phyloP scores from a whole-genome alignment of 495 filamentous ascomycete species.

The Talaromyces ruber region DNA sequence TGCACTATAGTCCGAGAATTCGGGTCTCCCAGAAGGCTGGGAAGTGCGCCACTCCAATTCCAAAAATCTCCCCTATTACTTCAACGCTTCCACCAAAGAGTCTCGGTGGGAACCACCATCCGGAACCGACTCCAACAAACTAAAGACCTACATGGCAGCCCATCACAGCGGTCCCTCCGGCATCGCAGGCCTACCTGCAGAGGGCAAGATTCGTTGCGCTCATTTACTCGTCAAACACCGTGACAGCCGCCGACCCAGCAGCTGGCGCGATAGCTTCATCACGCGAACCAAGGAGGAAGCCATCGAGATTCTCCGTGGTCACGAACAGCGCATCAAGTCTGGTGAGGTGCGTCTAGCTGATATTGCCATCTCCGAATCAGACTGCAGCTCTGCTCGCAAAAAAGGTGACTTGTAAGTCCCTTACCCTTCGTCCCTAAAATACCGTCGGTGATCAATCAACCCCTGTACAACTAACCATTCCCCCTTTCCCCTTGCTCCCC shows the following conservation, averaged over 20 bases:
- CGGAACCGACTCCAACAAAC: conserved; percentile 77
- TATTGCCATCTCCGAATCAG: conserved; percentile 78
- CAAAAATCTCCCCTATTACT: conserved; percentile 98
- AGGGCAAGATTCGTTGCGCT: conserved; percentile 84
- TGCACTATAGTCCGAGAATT: conserved; percentile 41
- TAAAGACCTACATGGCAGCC: conserved; percentile 85
- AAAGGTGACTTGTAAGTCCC: conserved; percentile 71
- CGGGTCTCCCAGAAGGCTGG: conserved; percentile 81
- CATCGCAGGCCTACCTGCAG: conserved; percentile 36
- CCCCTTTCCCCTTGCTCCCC: not conserved
- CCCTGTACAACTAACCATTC: conserved; percentile 10
- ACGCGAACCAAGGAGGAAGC: conserved; percentile 85
- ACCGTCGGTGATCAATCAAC: too few relatives aligned
- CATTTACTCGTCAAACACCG: conserved; percentile 91
- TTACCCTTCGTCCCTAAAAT: not conserved
- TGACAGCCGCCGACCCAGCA: conserved; percentile 76
- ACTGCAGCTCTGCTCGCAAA: conserved; percentile 92
- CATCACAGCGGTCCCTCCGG: conserved; percentile 58
- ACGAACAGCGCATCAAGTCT: conserved; percentile 64
- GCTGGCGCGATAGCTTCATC: conserved; percentile 85
- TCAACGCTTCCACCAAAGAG: conserved; percentile 71
- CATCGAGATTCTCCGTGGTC: conserved; percentile 58
- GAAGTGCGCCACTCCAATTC: conserved; percentile 93
- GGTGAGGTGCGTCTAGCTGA: conserved; percentile 64
- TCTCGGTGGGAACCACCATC: conserved; percentile 91